Evolutionary conservation across 2,329 filamentous ascomycete genomes (phyloP), one percentile per base, ranked within the genome.

Genomic region (Ophiostoma ips): DNA sequence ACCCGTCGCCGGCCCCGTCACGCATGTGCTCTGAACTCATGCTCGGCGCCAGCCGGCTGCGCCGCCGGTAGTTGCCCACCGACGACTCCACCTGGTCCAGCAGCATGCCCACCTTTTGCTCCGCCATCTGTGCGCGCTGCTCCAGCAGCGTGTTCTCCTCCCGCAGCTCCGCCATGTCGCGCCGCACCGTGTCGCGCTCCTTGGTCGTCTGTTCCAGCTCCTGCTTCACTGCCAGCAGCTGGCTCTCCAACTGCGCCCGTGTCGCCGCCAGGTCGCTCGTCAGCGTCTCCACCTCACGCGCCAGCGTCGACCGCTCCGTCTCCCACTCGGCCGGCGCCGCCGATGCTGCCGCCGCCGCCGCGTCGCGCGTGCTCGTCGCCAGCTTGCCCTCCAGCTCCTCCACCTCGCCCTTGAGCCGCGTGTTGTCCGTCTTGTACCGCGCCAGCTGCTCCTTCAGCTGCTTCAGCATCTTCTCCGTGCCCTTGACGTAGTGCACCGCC

Each of bases 391-490:
- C 81, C 49, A 81, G 71, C 49, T 77, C 73, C 35, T 83, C 76
- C n/a, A 95, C 71, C 60, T 95, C 87, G 44, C 80, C 76, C 64
- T 92, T 89, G 37, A 98, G 72, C 53, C 84, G 84, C 16, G 74
- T 71, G 60, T 95, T 95, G 54, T 92, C 84, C 12, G 79, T 69
- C 73, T 96, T 96, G 68, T 94, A 92, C 52, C 88, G 86, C 50
- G 84, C 75, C n/a, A 98, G 73, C 67, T 98, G 92, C 60, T 95
- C 88, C 70, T 96, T 96, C 75, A 98, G 90, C 65, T 94, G 90
- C 66, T 92, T 89, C 46, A 98, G 77, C 88, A 98, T 95, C 75
- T 95, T 96, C 67, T 98, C 92, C 1, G 92, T 96, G 52, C 92
- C 92, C 66, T 95, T 94, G 58, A 98, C 87, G 61, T 98, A 98